Base-by-base conservation (phyloP, 2,329 filamentous ascomycete species). In the Aspergillus transmontanensis region DNA sequence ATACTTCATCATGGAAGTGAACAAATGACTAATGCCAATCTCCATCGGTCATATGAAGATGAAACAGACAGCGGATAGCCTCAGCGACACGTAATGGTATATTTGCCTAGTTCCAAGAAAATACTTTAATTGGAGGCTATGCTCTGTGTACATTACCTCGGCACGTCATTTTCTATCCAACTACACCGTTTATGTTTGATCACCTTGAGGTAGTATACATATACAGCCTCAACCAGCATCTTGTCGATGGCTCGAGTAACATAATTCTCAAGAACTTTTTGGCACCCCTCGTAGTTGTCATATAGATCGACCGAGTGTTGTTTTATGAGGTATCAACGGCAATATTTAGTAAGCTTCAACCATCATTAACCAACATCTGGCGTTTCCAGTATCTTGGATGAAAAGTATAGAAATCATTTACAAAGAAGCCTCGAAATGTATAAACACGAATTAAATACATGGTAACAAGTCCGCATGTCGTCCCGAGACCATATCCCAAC, bases 401-500 rank as follows among this genome's bases (percentile, higher is more conserved):
- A 23, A 23, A 12, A 21, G n/a, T 12, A 43, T 10, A 43, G 16
- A 45, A 21, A 34, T 2, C 50, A 54, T 54, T n/a, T 54, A 54
- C 50, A 36, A 54, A 34, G 14, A 32, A 36, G 19, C 28, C 50
- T 34, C 11, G 30, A 54, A 36, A 36, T 54, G 32, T 54, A 54
- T 36, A 23, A n/a, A 54, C 32, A 54, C 10, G 50, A 54, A 54
- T 54, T 54, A 54, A 9, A 23, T 54, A 36, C 50, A 36, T 54
- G 5, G 19, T 12, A 54, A 36, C 19, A 12, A 54, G 16, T n/a
- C 46, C 23, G 16, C 26, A 36, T 19, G 30, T 11, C 19, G 32
- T 36, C 50, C 50, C 30, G 30, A 54, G 28, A 34, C 50, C 50
- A 9, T 36, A 36, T 19, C 54, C 56, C 54, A 55, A 57, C 60